A percentile compares a stretch with the other conserved stretches of the same genome.
These are phyloP conservation scores for Evernia prunastri DNA, from an alignment of 495 filamentous ascomycete species.

Conservation along the genomic window DNA sequence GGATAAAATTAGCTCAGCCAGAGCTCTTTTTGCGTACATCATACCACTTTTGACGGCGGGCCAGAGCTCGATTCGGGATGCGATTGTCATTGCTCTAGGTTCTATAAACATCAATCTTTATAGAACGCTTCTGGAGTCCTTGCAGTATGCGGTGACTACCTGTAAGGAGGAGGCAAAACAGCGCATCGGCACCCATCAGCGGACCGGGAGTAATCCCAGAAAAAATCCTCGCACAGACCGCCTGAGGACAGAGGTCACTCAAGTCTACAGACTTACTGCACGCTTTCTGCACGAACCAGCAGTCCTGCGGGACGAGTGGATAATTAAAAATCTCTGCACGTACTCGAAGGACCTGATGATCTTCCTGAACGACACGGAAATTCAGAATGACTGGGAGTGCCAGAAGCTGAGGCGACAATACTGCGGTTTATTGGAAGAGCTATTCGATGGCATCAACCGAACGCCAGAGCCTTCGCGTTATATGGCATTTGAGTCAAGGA, in stretches of 20 bases:
- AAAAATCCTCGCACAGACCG: conserved; percentile 72
- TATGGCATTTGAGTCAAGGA: conserved; percentile 92
- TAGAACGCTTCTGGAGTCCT: conserved; percentile 78
- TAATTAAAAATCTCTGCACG: conserved; percentile 77
- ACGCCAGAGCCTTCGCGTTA: conserved; percentile 79
- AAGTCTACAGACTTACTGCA: conserved; percentile 90
- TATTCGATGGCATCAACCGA: conserved; percentile 86
- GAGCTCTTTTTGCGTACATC: conserved; percentile 80
- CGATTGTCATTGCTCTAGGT: conserved; percentile 85
- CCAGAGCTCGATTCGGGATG: conserved; percentile 71
- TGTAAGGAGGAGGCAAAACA: conserved; percentile 85
- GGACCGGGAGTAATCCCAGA: conserved; percentile 63
- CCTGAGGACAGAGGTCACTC: conserved; percentile 86
- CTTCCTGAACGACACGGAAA: conserved; percentile 85
- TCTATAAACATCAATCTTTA: conserved; percentile 97
- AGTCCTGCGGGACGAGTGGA: conserved; percentile 85
- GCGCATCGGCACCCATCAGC: conserved; percentile 69
- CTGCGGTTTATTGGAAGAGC: conserved; percentile 84
- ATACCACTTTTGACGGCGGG: conserved; percentile 78
- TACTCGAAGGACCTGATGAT: conserved; percentile 90
- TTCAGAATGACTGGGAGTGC: conserved; percentile 95
- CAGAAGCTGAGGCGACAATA: conserved; percentile 88
- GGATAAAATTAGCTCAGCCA: conserved; percentile 77
- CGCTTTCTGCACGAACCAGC: conserved; percentile 76
- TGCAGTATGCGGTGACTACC: conserved; percentile 71